These are phyloP conservation scores for Pulveroboletus sp. DNA, from an alignment of 768 basidiomycete species.

Conservation along the genomic window DNA sequence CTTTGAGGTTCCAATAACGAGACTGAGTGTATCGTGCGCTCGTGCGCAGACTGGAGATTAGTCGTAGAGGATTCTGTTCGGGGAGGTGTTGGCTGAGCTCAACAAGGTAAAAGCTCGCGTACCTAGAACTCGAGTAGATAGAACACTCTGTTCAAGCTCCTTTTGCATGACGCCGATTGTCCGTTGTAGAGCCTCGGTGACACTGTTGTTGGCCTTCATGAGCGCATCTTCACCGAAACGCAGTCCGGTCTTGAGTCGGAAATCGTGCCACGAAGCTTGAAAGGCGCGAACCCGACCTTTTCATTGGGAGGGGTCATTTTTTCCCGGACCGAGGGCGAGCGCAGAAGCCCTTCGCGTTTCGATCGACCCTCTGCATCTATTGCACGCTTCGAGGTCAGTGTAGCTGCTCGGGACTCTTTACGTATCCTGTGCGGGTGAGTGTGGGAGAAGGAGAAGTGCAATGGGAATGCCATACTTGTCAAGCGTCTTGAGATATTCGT, in stretches of 20 bases:
- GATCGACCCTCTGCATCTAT: slow-evolving; percentile 63
- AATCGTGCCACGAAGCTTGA: not conserved
- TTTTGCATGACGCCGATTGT: slow-evolving; percentile 86
- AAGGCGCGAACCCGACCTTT: slow-evolving; percentile 56
- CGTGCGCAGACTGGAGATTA: slow-evolving; percentile 67
- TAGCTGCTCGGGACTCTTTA: slow-evolving; percentile 62
- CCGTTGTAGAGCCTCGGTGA: slow-evolving; percentile 84
- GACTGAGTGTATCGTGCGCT: slow-evolving; percentile 72
- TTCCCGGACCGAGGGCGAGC: slow-evolving; percentile 47
- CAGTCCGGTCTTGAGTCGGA: not conserved
- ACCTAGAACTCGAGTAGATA: slow-evolving; percentile 86
- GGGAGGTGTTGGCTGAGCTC: not conserved
- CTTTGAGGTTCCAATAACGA: slow-evolving; percentile 75
- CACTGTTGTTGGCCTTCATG: slow-evolving; percentile 85
- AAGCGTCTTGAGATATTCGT: slow-evolving; percentile 45
- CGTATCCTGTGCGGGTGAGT: slow-evolving; percentile 43
- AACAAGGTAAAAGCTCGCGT: slow-evolving; percentile 10
- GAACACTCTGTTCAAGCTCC: slow-evolving; percentile 87
- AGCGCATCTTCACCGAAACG: slow-evolving; percentile 72
- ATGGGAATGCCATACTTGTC: slow-evolving; percentile 43
- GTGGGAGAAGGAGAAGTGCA: not conserved
- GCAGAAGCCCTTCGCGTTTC: slow-evolving; percentile 67
- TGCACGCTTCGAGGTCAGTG: slow-evolving; percentile 69
- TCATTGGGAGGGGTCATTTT: slow-evolving; percentile 44
- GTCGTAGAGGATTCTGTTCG: slow-evolving; percentile 71